Evolutionary conservation across 176 grass and related monocot genomes (phyloP), one percentile per base, ranked within the genome.

Genomic region (Juncus inflexus): DNA sequence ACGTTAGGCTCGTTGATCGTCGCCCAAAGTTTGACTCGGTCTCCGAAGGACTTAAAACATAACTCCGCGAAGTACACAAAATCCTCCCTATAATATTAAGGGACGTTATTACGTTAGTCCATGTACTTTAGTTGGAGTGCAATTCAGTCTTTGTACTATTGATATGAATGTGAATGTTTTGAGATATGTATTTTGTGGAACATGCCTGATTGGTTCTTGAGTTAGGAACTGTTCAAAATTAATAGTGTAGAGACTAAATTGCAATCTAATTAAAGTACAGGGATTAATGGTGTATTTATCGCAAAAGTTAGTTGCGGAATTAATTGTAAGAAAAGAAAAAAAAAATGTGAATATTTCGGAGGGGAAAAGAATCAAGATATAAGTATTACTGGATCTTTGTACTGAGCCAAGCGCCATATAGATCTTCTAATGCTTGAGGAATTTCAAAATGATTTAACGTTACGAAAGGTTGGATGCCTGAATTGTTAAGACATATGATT

Each of bases 1-100:
- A 87, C 35, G 70, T 91, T 91, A 43, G 84, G 84, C 84, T 92
- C 89, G 47, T 92, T 92, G 62, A 92, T 78, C 4, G 89, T 92
- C 2, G 70, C 74, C 89, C 89, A 92, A 42, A 70, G 70, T 65
- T 55, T 79, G 6, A 87, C 84, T 65, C 78, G 75, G 9, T 92
- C 81, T 1, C 89, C 89, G 58, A 92, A 92, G 69, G 62, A 69
- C 40, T 15, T 11, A 81, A 92, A 92, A 74, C 89, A 92, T 0
- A 92, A 75, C 3, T 87, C 80, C 3, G 89, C 71, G 16, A 69
- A 91, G 69, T 78, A 52, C 3, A 3, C 78, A n/a, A 66, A 91
- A 66, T 91, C 84, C 47, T 91, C 73, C 84, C 84, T 87, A 64
- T 2, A 53, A 19, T 41, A 5, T 5, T 7, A 8, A 37, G 69